phyloP scores from a whole-genome alignment of 1,139 yeast species.

The Candida sp. region DNA sequence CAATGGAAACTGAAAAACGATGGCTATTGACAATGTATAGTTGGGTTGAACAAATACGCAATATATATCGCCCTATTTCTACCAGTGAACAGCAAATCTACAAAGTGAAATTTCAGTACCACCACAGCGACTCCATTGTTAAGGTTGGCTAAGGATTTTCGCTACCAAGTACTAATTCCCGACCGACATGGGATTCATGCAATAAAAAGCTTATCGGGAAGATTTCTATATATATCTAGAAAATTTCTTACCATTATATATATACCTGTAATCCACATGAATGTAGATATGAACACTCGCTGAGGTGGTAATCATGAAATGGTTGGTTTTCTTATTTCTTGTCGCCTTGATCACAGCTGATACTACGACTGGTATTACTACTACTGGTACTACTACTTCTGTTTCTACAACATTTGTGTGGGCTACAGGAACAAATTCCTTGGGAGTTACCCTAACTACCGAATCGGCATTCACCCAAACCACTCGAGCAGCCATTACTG shows the following conservation, averaged over 20 bases:
- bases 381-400: background rate
- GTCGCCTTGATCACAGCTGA: background rate
- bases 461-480: constrained; percentile 43
- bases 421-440: constrained; percentile 43
- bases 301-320: background rate
- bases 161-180: background rate
- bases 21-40: no score
- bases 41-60: no score
- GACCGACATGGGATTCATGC: background rate
- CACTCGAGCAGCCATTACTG: constrained; percentile 27
- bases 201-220: background rate
- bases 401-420: constrained; percentile 28
- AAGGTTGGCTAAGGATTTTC: background rate
- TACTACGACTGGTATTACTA: background rate
- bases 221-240: background rate
- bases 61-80: no score
- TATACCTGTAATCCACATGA: background rate
- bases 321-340: background rate
- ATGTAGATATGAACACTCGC: background rate
- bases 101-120: background rate
- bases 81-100: no score
- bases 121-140: background rate
- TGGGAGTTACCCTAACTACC: constrained; percentile 34
- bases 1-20: no score
- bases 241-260: no score